Evolutionary conservation across 257 asterid species (phyloP).

Genomic region (Knoxia roxburghii): DNA sequence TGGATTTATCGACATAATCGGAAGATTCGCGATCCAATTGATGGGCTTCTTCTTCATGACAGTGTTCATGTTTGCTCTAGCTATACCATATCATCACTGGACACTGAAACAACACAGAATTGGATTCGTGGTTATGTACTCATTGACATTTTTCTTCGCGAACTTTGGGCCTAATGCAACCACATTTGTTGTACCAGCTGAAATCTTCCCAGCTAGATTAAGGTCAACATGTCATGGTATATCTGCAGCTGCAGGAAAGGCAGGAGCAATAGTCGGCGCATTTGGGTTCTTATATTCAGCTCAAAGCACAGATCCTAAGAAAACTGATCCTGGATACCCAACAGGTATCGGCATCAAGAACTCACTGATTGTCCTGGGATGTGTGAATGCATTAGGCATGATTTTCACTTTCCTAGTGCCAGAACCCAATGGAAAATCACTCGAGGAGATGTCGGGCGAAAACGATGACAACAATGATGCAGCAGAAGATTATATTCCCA

Average conservation of each 20-base stretch:
- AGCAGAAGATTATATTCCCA: background rate
- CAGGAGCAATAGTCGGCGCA: constrained; percentile 24
- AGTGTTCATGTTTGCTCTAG: constrained; percentile 6
- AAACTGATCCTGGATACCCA: constrained; percentile 18
- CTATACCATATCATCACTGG: constrained; percentile 8
- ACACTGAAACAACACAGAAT: background rate
- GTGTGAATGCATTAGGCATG: constrained; percentile 22
- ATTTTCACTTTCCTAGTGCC: constrained; percentile 10
- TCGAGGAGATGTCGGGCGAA: constrained; percentile 9
- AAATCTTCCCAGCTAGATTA: constrained; percentile 19
- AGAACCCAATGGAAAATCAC: constrained; percentile 2
- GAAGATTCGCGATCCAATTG: constrained; percentile 4
- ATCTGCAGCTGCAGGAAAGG: constrained; percentile 26
- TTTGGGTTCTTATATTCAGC: constrained; percentile 25
- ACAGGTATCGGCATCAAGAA: constrained; percentile 21
- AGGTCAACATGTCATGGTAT: constrained; percentile 21
- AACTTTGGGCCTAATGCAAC: constrained; percentile 9
- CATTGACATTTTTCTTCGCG: constrained; percentile 3
- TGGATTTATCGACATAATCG: background rate
- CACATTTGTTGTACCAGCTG: constrained; percentile 13
- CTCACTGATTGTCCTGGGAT: constrained; percentile 23
- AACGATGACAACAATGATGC: constrained; percentile 1
- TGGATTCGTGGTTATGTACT: constrained; percentile 1
- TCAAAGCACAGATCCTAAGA: background rate
- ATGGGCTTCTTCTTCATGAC: constrained; percentile 13